Conservation (phyloP, 768 basidiomycete species). For the Candolleomyces aberdarensis region DNA sequence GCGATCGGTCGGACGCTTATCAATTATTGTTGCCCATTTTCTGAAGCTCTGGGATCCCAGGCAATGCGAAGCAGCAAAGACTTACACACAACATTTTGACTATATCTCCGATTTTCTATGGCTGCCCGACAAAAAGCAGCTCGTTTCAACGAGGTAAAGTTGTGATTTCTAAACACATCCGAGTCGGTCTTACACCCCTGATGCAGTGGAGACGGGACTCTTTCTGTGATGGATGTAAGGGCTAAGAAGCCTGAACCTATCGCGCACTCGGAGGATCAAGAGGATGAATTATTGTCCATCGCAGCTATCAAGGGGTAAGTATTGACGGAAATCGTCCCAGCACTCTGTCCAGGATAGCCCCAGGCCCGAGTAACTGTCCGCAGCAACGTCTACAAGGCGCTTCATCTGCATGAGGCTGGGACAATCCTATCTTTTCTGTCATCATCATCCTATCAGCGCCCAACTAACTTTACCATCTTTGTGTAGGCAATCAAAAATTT, state of each 20-base stretch:
- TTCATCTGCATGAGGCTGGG: not conserved
- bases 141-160: slow-evolving; percentile 82
- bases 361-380: not conserved
- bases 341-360: not conserved
- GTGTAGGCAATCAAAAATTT: slow-evolving; percentile 67
- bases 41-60: slow-evolving; percentile 88
- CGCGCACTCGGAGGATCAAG: slow-evolving; percentile 92
- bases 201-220: slow-evolving; percentile 83
- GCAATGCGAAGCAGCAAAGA: slow-evolving; percentile 55
- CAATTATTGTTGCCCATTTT: not conserved
- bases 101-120: slow-evolving; percentile 93
- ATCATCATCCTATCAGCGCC: not conserved
- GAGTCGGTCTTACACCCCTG: not conserved
- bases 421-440: not conserved
- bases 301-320: slow-evolving; percentile 78
- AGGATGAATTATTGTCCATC: slow-evolving; percentile 88
- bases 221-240: slow-evolving; percentile 90
- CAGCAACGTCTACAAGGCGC: not conserved
- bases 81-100: slow-evolving; percentile 87
- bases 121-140: slow-evolving; percentile 78
- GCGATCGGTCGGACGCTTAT: not conserved
- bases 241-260: slow-evolving; percentile 75
- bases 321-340: slow-evolving; percentile 4
- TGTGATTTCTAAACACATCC: not conserved
- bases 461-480: slow-evolving; percentile 11